Evolutionary conservation across 345 rosid species (phyloP).

Genomic region (Hibiscus tridactylites): DNA sequence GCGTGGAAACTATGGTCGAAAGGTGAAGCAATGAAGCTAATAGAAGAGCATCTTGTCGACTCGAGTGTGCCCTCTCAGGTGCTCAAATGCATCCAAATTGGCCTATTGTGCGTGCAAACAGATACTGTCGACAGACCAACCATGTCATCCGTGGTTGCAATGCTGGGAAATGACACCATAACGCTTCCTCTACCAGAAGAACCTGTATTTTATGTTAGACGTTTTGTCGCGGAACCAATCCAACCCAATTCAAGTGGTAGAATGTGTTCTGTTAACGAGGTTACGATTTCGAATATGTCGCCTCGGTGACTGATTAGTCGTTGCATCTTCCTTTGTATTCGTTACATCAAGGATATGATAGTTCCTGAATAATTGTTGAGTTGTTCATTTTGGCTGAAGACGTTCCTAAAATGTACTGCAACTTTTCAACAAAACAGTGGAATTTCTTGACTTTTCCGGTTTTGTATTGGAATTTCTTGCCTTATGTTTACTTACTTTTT

Average conservation of each 20-base stretch:
- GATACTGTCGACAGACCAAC: conserved; percentile 47
- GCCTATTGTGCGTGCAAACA: conserved; percentile 51
- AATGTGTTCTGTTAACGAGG: not conserved
- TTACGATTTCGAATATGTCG: not conserved
- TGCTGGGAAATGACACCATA: conserved; percentile 33
- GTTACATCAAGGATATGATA: no score
- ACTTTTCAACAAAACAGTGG: not conserved
- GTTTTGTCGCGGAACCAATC: not conserved
- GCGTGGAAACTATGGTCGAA: not conserved
- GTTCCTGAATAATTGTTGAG: no score
- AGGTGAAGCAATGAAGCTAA: not conserved
- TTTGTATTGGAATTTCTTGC: no score
- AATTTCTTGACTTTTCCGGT: no score
- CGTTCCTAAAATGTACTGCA: not conserved
- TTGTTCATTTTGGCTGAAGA: no score
- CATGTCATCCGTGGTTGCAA: conserved; percentile 32
- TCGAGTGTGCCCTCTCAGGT: conserved; percentile 33
- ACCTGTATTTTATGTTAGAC: conserved; percentile 33
- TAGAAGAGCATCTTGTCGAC: conserved; percentile 14
- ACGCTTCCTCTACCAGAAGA: conserved; percentile 24
- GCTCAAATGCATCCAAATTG: conserved; percentile 6
- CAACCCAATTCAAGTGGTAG: not conserved
- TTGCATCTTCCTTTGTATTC: not conserved
- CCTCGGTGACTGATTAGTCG: not conserved
- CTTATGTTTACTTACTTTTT: no score